A percentile compares a stretch with the other conserved stretches of the same genome.
Evolutionary conservation across 2,329 filamentous ascomycete species (phyloP).

Genomic region (Neofusicoccum parvum): DNA sequence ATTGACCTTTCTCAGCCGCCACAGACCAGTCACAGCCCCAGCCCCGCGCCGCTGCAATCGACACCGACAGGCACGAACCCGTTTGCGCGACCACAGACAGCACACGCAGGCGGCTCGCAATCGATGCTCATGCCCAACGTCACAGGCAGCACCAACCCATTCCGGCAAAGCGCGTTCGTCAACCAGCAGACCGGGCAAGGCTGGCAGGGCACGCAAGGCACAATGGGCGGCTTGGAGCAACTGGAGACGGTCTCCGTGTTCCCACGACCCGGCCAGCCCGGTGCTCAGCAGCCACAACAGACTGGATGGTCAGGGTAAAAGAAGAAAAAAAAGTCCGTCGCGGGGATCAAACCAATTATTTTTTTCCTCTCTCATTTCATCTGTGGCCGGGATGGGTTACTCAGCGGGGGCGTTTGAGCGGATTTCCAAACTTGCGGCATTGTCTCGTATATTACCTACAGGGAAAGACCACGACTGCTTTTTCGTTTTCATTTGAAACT

Average conservation of each 20-base stretch:
- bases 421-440: background rate
- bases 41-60: slow-evolving; percentile 48
- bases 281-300: slow-evolving; percentile 11
- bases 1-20: slow-evolving; percentile 30
- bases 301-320: slow-evolving; percentile 16
- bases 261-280: slow-evolving; percentile 55
- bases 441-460: background rate
- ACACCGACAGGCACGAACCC: slow-evolving; percentile 73
- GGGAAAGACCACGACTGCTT: slow-evolving; percentile 1
- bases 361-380: background rate
- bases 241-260: slow-evolving; percentile 82
- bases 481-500: background rate
- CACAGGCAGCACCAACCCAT: slow-evolving; percentile 91
- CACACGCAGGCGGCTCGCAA: slow-evolving; percentile 27
- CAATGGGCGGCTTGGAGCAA: slow-evolving; percentile 79
- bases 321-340: background rate
- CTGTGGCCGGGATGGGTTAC: slow-evolving; percentile 3
- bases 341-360: background rate
- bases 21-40: slow-evolving; percentile 33
- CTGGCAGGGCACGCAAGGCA: slow-evolving; percentile 81
- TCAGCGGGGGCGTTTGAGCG: slow-evolving; percentile 15
- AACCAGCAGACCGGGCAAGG: slow-evolving; percentile 85
- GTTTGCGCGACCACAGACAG: slow-evolving; percentile 58
- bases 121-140: slow-evolving; percentile 64
- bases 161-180: slow-evolving; percentile 86